A percentile compares a stretch with the other conserved stretches of the same genome.
These are phyloP conservation scores for Lablab purpureus DNA, from an alignment of 306 rosid species.

Conservation along the genomic window DNA sequence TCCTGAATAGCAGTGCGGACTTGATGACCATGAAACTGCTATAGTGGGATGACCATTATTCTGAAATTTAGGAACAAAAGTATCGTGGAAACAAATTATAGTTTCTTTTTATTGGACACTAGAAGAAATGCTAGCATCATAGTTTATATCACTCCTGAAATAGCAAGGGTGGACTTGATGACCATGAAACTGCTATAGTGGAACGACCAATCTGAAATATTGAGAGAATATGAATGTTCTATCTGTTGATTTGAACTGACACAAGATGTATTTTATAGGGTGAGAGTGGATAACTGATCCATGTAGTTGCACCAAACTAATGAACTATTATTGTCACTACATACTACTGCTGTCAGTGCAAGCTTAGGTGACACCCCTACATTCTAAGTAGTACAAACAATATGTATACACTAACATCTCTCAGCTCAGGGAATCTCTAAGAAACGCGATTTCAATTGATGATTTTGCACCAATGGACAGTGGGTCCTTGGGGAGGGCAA, in stretches of 20 bases:
- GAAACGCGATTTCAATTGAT: too few relatives aligned
- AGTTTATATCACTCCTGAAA: neutral
- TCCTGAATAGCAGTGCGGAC: neutral
- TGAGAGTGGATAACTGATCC: neutral
- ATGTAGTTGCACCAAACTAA: neutral
- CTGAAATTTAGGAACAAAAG: constrained; percentile 11
- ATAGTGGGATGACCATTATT: neutral
- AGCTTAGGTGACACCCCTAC: neutral
- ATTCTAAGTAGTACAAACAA: neutral
- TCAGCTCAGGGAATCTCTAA: neutral
- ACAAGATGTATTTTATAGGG: neutral
- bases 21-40: neutral
- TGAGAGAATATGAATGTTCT: neutral
- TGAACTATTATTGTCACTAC: neutral
- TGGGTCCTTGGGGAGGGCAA: too few relatives aligned
- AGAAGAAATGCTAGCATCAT: neutral
- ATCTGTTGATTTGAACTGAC: neutral
- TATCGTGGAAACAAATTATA: neutral
- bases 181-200: neutral
- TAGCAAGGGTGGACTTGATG: neutral
- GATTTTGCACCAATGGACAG: too few relatives aligned
- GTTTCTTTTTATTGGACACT: neutral
- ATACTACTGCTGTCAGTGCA: neutral
- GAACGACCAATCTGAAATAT: neutral
- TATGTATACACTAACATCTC: neutral